Base-by-base conservation (phyloP, 2,329 filamentous ascomycete genomes). In the Gremmenia infestans region DNA sequence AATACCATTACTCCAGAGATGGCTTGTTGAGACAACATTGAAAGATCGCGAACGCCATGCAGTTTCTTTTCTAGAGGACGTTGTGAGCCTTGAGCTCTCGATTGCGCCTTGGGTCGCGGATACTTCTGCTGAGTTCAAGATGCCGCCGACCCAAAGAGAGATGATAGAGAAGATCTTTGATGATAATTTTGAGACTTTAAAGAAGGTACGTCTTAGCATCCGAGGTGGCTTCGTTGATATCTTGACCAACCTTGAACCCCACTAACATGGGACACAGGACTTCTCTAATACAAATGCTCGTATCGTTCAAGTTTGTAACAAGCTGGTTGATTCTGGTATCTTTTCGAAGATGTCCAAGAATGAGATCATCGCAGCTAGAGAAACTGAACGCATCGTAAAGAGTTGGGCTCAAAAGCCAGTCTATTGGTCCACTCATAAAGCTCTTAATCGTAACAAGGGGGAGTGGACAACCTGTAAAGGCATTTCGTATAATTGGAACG, bases 361-460 rank as follows among this genome's bases (percentile, higher is more conserved):
- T 11, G 55, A 57, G 12, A 39, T 23, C 4, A 22, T 14, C 2
- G 54, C 52, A 9, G 23, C 25, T 14, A 4, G 1, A 11, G 36
- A 47, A 19, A 19, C 48, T n/a, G 45, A 17, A 12, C 17, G 47
- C 5, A 50, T 42, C 1, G 57, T 53, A 5, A 46, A 35, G n/a
- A 5, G 11, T 2, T 60, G 50, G 55, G 39, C 36, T 2, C 39
- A 54, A n/a, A 17, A 42, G 35, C 39, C 51, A 14, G n/a, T 57
- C 0, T 35, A 50, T 40, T 65, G 62, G 63, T 46, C 37, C 14
- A 64, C 60, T 2, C 54, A 62, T n/a, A 37, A 50, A 43, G 53
- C 46, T 6, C 43, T 52, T 8, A 65, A 64, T 28, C 45, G 45
- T 6, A 45, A 37, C 6, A 35, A 45, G 22, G 63, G 60, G 12